phyloP scores from a whole-genome alignment of 306 rosid genomes.

The Urtica urens region DNA sequence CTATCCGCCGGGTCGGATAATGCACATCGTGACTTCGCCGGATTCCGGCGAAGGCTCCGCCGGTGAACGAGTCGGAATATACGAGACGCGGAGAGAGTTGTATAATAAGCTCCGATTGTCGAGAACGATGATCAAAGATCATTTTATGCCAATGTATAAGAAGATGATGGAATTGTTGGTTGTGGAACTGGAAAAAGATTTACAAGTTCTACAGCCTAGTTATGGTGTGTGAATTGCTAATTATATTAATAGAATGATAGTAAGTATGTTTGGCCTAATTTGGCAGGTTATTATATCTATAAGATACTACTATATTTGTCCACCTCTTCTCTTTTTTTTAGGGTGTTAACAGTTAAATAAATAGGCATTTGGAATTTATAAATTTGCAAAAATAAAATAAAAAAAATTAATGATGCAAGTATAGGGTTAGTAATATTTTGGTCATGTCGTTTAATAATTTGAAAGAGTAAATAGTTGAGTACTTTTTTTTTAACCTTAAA shows the following conservation, averaged over 20 bases:
- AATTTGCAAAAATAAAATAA: too few relatives aligned
- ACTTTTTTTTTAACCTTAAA: too few relatives aligned
- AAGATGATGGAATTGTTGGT: slow-evolving; percentile 86
- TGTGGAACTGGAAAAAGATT: slow-evolving; percentile 54
- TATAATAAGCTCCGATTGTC: slow-evolving; percentile 93
- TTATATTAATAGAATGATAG: slow-evolving; percentile 3
- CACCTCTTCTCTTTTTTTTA: too few relatives aligned
- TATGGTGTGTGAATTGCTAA: slow-evolving; percentile 20
- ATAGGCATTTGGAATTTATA: too few relatives aligned
- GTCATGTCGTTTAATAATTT: too few relatives aligned
- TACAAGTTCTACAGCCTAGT: slow-evolving; percentile 21
- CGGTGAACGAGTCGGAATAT: slow-evolving; percentile 52
- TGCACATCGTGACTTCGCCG: slow-evolving; percentile 66
- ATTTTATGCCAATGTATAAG: slow-evolving; percentile 97
- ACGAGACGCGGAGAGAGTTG: slow-evolving; percentile 73
- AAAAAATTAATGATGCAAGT: too few relatives aligned
- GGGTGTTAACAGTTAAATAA: too few relatives aligned
- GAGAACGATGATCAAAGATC: slow-evolving; percentile 86
- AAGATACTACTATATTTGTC: too few relatives aligned
- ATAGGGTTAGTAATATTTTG: too few relatives aligned
- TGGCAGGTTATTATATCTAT: too few relatives aligned
- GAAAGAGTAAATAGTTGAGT: too few relatives aligned
- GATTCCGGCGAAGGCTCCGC: slow-evolving; percentile 28
- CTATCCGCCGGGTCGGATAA: slow-evolving; percentile 84
- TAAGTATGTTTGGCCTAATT: too few relatives aligned